These are phyloP conservation scores for Nitzschia inconspicua DNA, from an alignment of 108 stramenopile species.

Conservation along the genomic window DNA sequence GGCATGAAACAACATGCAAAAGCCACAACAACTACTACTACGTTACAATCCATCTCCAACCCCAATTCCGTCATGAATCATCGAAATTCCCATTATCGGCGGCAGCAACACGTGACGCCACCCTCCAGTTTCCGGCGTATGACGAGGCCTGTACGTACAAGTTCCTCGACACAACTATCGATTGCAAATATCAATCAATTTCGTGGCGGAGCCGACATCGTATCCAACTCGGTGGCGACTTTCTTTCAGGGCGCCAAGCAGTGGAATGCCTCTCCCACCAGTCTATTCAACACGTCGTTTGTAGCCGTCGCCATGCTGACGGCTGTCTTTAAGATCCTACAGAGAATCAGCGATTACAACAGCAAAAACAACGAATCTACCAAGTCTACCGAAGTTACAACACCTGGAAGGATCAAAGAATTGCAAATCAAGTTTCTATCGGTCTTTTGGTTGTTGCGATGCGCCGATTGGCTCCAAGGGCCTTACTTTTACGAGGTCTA, in stretches of 20 bases:
- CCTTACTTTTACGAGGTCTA: conserved; percentile 98
- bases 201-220: too few relatives aligned
- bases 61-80: too few relatives aligned
- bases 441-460: conserved; percentile 93
- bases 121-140: too few relatives aligned
- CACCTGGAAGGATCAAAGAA: conserved; percentile 42
- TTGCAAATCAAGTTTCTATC: conserved; percentile 80
- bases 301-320: conserved; percentile 39
- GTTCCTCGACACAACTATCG: too few relatives aligned
- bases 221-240: too few relatives aligned
- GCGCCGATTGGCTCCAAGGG: conserved; percentile 99
- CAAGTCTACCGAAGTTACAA: conserved; percentile 1
- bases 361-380: conserved; percentile 5
- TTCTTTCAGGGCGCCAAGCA: background rate
- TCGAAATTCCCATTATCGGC: too few relatives aligned
- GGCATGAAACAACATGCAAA: too few relatives aligned
- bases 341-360: conserved; percentile 15
- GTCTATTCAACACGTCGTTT: conserved; percentile 53
- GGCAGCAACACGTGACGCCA: too few relatives aligned
- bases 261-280: conserved; percentile 26
- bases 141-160: too few relatives aligned
- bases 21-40: too few relatives aligned
- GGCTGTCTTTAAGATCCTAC: conserved; percentile 30
- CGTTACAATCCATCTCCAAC: too few relatives aligned
- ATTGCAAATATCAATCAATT: too few relatives aligned